Conservation (phyloP, 2,329 filamentous ascomycete species). For the Diaporthe helianthi region DNA sequence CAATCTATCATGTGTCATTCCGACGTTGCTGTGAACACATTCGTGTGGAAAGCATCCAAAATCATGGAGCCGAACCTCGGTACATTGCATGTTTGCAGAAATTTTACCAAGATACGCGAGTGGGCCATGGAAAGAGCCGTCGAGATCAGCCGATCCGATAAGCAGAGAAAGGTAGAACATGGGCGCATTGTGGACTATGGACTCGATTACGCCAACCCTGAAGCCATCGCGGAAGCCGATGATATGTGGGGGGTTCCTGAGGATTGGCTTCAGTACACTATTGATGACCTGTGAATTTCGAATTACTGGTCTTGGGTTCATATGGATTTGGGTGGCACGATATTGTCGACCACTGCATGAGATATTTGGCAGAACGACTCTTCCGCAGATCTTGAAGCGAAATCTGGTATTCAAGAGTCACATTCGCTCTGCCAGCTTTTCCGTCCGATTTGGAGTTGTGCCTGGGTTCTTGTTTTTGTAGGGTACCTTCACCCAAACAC, state of each 20-base stretch:
- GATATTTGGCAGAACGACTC: too few relatives aligned
- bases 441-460: too few relatives aligned
- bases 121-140: background rate
- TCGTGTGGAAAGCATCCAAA: background rate
- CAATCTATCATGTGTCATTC: background rate
- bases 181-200: background rate
- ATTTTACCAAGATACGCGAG: background rate
- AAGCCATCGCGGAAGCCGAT: background rate
- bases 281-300: background rate
- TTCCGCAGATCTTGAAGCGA: too few relatives aligned
- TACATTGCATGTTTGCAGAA: background rate
- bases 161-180: background rate
- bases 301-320: too few relatives aligned
- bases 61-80: background rate
- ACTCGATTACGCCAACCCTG: background rate
- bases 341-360: too few relatives aligned
- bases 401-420: too few relatives aligned
- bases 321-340: too few relatives aligned
- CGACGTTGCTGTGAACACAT: background rate
- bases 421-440: too few relatives aligned
- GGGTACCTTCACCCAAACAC: too few relatives aligned
- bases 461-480: too few relatives aligned
- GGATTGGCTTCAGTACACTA: background rate
- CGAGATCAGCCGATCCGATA: background rate
- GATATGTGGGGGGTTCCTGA: background rate